Percentiles rank a stretch among this genome's conserved stretches.
Conservation (phyloP, 768 basidiomycete genomes). For the Lactifluus piperatus region DNA sequence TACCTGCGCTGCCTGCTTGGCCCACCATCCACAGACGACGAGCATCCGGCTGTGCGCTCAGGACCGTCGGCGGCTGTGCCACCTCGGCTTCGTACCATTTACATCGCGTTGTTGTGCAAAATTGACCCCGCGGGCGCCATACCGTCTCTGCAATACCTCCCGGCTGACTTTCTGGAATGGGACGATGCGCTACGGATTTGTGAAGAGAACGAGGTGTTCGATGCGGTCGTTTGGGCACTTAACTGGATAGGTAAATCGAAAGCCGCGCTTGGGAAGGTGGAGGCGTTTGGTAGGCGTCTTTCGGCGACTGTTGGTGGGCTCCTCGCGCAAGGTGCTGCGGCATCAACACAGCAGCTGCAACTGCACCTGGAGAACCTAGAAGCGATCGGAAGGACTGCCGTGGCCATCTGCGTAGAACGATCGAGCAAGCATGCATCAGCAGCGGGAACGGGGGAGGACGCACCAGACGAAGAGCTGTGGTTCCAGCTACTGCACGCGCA, state of each 20-base stretch:
- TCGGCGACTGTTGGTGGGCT: slow-evolving; percentile 36
- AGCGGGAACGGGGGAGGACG: slow-evolving; percentile 30
- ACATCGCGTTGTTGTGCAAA: slow-evolving; percentile 66
- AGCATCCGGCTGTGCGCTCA: slow-evolving; percentile 30
- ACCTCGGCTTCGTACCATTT: slow-evolving; percentile 45
- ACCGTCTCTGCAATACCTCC: slow-evolving; percentile 47
- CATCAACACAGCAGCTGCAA: slow-evolving; percentile 25
- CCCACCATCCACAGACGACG: slow-evolving; percentile 30
- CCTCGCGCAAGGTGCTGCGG: slow-evolving; percentile 22
- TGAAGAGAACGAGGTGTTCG: slow-evolving; percentile 54
- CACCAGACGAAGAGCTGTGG: slow-evolving; percentile 77
- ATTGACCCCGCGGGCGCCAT: slow-evolving; percentile 60
- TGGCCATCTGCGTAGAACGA: slow-evolving; percentile 60
- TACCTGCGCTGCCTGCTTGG: slow-evolving; percentile 75
- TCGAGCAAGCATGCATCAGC: slow-evolving; percentile 30
- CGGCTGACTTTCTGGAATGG: slow-evolving; percentile 47
- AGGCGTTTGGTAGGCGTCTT: slow-evolving; percentile 45
- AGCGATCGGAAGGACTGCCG: slow-evolving; percentile 50
- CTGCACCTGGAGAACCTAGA: slow-evolving; percentile 40
- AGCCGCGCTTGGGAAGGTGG: slow-evolving; percentile 59
- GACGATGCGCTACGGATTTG: slow-evolving; percentile 49
- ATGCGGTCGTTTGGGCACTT: slow-evolving; percentile 77
- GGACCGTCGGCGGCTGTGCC: slow-evolving; percentile 40
- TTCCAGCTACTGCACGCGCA: slow-evolving; percentile 77
- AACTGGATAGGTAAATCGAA: slow-evolving; percentile 54